Base-by-base conservation (phyloP, 768 basidiomycete genomes). In the Psilocybe cyanescens region DNA sequence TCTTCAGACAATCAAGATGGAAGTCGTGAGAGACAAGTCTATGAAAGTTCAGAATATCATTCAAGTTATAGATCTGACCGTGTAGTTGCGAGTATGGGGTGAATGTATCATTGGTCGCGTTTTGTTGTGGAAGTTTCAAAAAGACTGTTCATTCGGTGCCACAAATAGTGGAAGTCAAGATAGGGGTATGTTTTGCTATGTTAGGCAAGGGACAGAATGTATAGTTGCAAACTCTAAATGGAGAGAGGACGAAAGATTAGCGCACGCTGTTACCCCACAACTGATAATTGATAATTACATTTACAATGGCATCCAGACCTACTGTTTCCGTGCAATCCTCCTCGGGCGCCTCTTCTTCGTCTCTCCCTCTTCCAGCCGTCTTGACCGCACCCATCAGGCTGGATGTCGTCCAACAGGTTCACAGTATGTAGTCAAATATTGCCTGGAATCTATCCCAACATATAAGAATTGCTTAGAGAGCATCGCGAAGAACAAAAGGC, bases 321-420 rank as follows among this genome's bases (percentile, higher is more conserved):
- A 96, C 92, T 75, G 92, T 97, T 72, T 85, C 85, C 80, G 87
- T 97, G 55, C 90, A 85, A 76, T 84, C 90, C 72, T 76, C 83
- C 69, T 79, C 88, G 55, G 92, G 93, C 79, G 92, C 91, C 90
- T 69, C 59, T 81, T 73, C 44, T 29, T 56, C 58, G 30, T 97
- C 95, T 50, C 88, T 96, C 56, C 92, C 94, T 59, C 91, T 96
- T 70, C 95, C 97, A 55, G 94, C 95, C 71, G 97, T 99, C 74
- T 83, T 99, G 73, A 96, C 95, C 71, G 97, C 97, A 41, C 97
- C 97, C 72, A 99, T 99, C 80, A 86, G 97, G 79, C 88, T 97
- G 74, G 97, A 99, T 86, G 95, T 99, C 67, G 97, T 99, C 70
- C 86, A 93, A 63, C 95, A 95, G 79, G 94, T 99, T 62, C 96